These are phyloP conservation scores for Yamadazyma blattariae DNA, from an alignment of 1,139 yeast genomes.

Conservation along the genomic window DNA sequence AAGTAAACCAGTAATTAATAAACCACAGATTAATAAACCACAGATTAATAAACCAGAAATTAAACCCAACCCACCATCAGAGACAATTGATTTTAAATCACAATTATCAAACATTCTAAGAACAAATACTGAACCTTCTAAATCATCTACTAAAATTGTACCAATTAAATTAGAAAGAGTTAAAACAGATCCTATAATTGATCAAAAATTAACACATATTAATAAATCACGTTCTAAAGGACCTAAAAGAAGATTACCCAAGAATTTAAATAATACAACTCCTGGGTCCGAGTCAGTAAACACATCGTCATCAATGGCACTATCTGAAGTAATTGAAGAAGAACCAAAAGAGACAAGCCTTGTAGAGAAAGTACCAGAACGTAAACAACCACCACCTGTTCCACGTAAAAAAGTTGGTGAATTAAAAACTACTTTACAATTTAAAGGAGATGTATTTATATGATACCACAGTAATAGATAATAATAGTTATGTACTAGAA, in stretches of 20 bases:
- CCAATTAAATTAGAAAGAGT: background rate
- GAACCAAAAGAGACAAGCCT: background rate
- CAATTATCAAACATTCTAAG: conserved; percentile 14
- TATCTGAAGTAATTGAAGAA: background rate
- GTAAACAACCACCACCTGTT: conserved; percentile 24
- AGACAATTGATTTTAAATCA: conserved; percentile 10
- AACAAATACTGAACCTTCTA: conserved; percentile 12
- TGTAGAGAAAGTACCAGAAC: conserved; percentile 29
- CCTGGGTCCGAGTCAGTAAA: background rate
- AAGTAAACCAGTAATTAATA: conserved; percentile 1
- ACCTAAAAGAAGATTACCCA: conserved; percentile 71
- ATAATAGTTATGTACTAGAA: no score
- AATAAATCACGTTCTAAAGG: conserved; percentile 69
- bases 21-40: conserved; percentile 3
- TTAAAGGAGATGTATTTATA: conserved; percentile 36
- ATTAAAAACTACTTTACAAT: conserved; percentile 24
- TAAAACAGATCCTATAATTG: conserved; percentile 9
- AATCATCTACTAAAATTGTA: background rate
- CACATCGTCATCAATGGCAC: background rate
- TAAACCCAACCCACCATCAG: background rate
- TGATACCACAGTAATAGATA: no score
- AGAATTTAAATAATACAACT: conserved; percentile 11
- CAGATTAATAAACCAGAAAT: conserved; percentile 8
- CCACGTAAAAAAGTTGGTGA: conserved; percentile 15
- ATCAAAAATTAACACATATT: conserved; percentile 46